These are phyloP conservation scores for Phytopythium helicoides DNA, from an alignment of 352 stramenopile species.

Conservation along the genomic window DNA sequence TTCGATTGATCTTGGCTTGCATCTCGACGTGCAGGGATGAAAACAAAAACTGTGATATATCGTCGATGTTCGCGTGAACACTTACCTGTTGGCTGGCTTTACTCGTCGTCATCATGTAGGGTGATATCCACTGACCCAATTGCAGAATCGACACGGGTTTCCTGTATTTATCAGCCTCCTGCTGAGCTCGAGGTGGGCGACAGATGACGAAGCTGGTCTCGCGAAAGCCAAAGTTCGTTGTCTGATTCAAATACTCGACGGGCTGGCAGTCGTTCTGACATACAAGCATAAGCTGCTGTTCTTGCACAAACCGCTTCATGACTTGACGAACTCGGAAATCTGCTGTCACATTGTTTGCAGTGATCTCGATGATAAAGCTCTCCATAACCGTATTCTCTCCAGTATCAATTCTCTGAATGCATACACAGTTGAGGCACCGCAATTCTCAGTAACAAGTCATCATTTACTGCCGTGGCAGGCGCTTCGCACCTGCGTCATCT, in stretches of 20 bases:
- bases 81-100: not conserved
- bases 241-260: not conserved
- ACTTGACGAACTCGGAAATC: conserved; percentile 52
- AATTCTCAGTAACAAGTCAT: not conserved
- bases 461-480: too few relatives aligned
- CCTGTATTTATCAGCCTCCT: not conserved
- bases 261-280: conserved; percentile 18
- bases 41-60: conserved; percentile 5
- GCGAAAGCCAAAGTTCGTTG: conserved; percentile 3
- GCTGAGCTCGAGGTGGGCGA: not conserved
- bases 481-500: conserved; percentile 20
- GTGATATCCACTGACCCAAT: conserved; percentile 2
- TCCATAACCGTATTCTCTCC: conserved; percentile 40
- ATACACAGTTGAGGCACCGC: not conserved
- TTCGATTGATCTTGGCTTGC: conserved; percentile 2
- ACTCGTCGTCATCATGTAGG: not conserved
- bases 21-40: not conserved
- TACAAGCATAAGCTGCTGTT: conserved; percentile 45
- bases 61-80: conserved; percentile 3
- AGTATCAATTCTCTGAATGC: not conserved
- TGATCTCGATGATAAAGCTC: conserved; percentile 47
- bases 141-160: conserved; percentile 1
- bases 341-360: conserved; percentile 36
- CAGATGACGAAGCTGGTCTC: conserved; percentile 8
- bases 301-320: conserved; percentile 46